Evolutionary conservation across 83 land plant genomes (phyloP), one percentile per base, ranked within the genome.

Genomic region (Picea abies): DNA sequence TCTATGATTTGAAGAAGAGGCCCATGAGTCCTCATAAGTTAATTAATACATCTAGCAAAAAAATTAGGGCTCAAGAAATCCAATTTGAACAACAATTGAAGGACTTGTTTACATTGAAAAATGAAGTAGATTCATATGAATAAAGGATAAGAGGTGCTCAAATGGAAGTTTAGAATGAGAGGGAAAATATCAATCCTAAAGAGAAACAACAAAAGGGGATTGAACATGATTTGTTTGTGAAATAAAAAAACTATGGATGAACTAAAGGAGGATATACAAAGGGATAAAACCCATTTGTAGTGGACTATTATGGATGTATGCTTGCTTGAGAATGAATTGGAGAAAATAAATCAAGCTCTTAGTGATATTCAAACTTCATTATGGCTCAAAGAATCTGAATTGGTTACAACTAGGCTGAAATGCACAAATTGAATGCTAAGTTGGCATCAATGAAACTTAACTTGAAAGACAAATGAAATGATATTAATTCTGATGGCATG

Each of bases 391-490:
- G 97, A 93, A 77, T 82, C 91, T 10, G 94, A 91, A 35, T 58
- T 93, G 64, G 92, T 91, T 52, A 91, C 91, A 17, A 85, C 89
- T 56, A 90, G 87, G 80, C 86, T 91, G 25, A 88, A 86, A 91
- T 95, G 52, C 92, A 93, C 88, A 84, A 91, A 79, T 71, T 95
- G 64, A 95, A 88, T 82, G 90, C 96, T 9, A 87, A 91, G 17
- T 79, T 81, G 29, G 80, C 82, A 60, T 86, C 91, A 19, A 83
- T 91, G 80, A 79, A 89, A 76, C 86, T 83, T 71, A 60, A 82
- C 10, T 83, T 95, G 81, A 80, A 86, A 35, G 90, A 90, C 56
- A 95, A 90, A 82, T 91, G 87, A 63, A 47, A 62, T 16, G 90
- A 90, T 25, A 85, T 93, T 19, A 16, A 79, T 6, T 83, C 68